phyloP scores from a whole-genome alignment of 2,329 filamentous ascomycete genomes.

The Phaeosphaeria sp. region DNA sequence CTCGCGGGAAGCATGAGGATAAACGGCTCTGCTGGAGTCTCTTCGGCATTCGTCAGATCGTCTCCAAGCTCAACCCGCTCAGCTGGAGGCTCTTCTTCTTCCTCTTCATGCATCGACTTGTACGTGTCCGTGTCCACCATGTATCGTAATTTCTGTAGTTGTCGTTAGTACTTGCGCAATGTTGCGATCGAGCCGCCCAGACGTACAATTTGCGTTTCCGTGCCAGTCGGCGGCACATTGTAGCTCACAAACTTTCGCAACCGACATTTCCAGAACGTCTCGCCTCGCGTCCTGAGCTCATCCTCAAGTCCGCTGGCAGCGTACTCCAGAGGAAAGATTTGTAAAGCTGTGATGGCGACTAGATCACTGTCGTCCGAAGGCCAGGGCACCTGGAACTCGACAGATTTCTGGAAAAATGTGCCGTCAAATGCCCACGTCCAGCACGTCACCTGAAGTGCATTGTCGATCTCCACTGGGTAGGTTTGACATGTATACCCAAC shows the following conservation, averaged over 20 bases:
- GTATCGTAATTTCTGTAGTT: constrained; percentile 3
- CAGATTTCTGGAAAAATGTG: constrained; percentile 4
- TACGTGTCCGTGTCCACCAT: constrained; percentile 12
- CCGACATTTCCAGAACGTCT: constrained; percentile 7
- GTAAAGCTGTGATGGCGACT: background rate
- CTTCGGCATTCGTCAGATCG: background rate
- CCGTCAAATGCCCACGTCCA: constrained; percentile 12
- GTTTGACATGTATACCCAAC: background rate
- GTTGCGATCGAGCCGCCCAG: background rate
- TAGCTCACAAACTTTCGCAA: constrained; percentile 1
- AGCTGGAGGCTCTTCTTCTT: background rate
- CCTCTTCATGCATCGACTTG: constrained; percentile 8
- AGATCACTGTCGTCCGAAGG: background rate
- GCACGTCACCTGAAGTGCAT: background rate
- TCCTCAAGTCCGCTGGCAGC: background rate
- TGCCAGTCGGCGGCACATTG: background rate
- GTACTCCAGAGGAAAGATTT: constrained; percentile 3
- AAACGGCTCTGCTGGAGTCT: background rate
- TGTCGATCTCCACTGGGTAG: background rate
- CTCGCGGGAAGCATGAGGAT: constrained; percentile 5
- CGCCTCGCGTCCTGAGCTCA: constrained; percentile 1
- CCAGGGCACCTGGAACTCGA: background rate
- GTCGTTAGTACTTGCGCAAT: background rate
- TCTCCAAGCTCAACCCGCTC: background rate
- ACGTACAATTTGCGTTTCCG: constrained; percentile 3